These are phyloP conservation scores for Echinochloa phyllopogon DNA, from an alignment of 176 grass and related monocot genomes.

Conservation along the genomic window DNA sequence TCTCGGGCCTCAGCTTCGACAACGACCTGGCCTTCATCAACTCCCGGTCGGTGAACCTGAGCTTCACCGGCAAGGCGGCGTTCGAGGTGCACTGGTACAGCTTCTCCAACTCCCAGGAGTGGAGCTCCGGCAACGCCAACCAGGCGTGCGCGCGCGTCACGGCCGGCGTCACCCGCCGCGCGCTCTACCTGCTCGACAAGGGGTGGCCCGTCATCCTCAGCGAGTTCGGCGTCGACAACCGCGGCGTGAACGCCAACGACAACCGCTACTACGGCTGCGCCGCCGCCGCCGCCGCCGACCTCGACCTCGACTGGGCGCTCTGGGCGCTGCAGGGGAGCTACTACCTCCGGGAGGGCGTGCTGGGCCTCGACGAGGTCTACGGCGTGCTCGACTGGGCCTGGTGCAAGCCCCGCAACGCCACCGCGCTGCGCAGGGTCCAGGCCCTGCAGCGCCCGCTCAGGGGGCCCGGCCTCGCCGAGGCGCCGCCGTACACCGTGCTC, in stretches of 20 bases:
- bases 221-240: constrained; percentile 92
- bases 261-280: constrained; percentile 80
- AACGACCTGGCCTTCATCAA: constrained; percentile 79
- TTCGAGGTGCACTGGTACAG: constrained; percentile 98
- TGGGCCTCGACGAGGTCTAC: constrained; percentile 66
- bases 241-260: constrained; percentile 71
- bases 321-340: constrained; percentile 93
- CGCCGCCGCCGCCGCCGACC: constrained; percentile 58
- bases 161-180: constrained; percentile 47
- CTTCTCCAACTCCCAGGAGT: constrained; percentile 72
- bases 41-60: constrained; percentile 51
- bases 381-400: constrained; percentile 65
- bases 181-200: constrained; percentile 70
- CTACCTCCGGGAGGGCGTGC: constrained; percentile 70
- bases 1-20: constrained; percentile 82
- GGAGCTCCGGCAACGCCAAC: constrained; percentile 69
- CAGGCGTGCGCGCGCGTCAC: constrained; percentile 69
- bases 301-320: constrained; percentile 89
- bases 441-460: constrained; percentile 70
- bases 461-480: constrained; percentile 58
- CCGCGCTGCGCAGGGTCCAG: constrained; percentile 55
- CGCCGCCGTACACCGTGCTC: constrained; percentile 51
- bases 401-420: constrained; percentile 52
- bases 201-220: constrained; percentile 76
- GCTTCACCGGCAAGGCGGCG: constrained; percentile 63